These are phyloP conservation scores for Coprinopsis cinerea DNA, from an alignment of 768 basidiomycete species.

Conservation along the genomic window DNA sequence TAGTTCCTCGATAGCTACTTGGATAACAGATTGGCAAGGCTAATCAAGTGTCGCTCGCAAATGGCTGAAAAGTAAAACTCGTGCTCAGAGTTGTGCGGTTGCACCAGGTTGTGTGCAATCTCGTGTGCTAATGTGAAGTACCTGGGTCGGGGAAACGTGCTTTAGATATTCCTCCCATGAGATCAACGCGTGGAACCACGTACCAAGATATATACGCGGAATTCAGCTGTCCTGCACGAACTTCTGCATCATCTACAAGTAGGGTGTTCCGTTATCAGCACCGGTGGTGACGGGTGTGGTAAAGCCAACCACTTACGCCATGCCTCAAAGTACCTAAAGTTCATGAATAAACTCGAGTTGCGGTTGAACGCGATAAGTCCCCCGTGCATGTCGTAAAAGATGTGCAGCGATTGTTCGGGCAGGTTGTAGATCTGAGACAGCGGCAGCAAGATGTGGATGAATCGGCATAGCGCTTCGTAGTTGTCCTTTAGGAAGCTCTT, in stretches of 20 bases:
- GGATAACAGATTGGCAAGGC: slow-evolving; percentile 23
- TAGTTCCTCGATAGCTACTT: background rate
- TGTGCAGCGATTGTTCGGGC: slow-evolving; percentile 66
- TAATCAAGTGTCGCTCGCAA: slow-evolving; percentile 58
- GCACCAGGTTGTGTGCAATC: slow-evolving; percentile 86
- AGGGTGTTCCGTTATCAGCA: background rate
- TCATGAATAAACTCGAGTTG: slow-evolving; percentile 82
- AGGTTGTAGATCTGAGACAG: slow-evolving; percentile 71
- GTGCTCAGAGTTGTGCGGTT: slow-evolving; percentile 85
- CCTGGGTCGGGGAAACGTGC: slow-evolving; percentile 32
- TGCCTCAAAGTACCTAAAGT: slow-evolving; percentile 76
- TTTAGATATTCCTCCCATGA: background rate
- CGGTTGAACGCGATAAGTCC: slow-evolving; percentile 92
- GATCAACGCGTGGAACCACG: slow-evolving; percentile 12
- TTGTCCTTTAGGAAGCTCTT: slow-evolving; percentile 46
- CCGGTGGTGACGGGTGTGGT: background rate
- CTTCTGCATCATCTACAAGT: slow-evolving; percentile 61
- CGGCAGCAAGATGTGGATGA: slow-evolving; percentile 62
- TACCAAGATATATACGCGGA: slow-evolving; percentile 82
- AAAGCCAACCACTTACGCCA: slow-evolving; percentile 65
- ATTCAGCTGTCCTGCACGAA: slow-evolving; percentile 41
- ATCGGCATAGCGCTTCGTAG: slow-evolving; percentile 57
- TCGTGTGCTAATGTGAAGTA: slow-evolving; percentile 92
- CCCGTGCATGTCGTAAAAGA: slow-evolving; percentile 81
- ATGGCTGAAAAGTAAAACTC: slow-evolving; percentile 94